A percentile compares a stretch with the other conserved stretches of the same genome.
Evolutionary conservation across 1,139 yeast species (phyloP).

Genomic region (Casaregolazyma suthepensis): DNA sequence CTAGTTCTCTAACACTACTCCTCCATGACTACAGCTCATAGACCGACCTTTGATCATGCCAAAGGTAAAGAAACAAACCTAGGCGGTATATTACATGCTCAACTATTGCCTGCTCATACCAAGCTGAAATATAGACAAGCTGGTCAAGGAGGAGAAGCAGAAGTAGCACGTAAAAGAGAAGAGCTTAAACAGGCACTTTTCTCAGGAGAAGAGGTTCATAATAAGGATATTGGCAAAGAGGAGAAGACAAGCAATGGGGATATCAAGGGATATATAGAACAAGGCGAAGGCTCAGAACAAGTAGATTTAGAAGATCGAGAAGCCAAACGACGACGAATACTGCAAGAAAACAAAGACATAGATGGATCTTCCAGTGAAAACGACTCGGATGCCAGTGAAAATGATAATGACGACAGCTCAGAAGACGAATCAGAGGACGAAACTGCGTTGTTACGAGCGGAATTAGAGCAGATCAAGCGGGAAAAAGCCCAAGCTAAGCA

Average conservation of each 20-base stretch:
- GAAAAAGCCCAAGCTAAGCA: conserved; percentile 38
- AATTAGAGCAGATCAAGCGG: conserved; percentile 47
- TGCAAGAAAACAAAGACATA: conserved; percentile 21
- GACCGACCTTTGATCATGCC: conserved; percentile 87
- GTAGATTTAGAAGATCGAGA: conserved; percentile 14
- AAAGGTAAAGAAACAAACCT: conserved; percentile 51
- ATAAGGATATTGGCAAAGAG: conserved; percentile 6
- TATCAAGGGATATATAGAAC: conserved; percentile 7
- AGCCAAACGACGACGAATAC: conserved; percentile 19
- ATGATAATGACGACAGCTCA: conserved; percentile 20
- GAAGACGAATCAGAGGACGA: conserved; percentile 26
- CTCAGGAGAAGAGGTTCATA: conserved; percentile 12
- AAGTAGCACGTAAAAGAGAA: conserved; percentile 19
- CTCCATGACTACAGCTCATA: conserved; percentile 83
- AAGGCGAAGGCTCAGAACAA: not conserved
- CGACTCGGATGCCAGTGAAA: not conserved
- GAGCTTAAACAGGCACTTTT: conserved; percentile 24
- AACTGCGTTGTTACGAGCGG: conserved; percentile 41
- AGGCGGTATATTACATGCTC: conserved; percentile 53
- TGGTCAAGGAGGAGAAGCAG: conserved; percentile 31
- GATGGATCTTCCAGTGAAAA: conserved; percentile 16
- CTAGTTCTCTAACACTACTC: too few relatives aligned
- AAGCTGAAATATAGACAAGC: conserved; percentile 54
- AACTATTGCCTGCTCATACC: conserved; percentile 66
- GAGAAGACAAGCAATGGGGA: not conserved